Conservation (phyloP, 1,284 basidiomycete species). For the Leccinum angustisporum region DNA sequence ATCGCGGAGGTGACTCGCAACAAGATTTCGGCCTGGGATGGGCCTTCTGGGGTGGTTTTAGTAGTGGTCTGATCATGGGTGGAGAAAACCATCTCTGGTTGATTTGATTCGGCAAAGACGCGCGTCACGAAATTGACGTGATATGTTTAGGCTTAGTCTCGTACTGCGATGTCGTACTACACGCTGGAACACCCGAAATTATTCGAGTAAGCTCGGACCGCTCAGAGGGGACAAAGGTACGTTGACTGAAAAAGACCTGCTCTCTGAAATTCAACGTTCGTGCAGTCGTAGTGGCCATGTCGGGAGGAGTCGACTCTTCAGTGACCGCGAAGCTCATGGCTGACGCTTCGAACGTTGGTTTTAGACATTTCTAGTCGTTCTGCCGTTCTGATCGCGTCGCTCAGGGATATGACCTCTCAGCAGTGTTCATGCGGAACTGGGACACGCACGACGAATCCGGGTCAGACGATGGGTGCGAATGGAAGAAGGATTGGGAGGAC, state of each 20-base stretch:
- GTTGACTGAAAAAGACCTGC: not conserved
- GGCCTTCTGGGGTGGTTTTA: constrained; percentile 43
- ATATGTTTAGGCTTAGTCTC: constrained; percentile 20
- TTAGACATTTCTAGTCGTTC: not conserved
- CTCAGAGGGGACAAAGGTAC: constrained; percentile 32
- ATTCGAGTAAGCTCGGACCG: constrained; percentile 18
- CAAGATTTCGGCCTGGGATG: constrained; percentile 87
- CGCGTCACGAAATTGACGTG: not conserved
- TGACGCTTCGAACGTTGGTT: constrained; percentile 48
- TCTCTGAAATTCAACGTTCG: not conserved
- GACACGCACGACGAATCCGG: constrained; percentile 73
- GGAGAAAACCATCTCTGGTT: constrained; percentile 34
- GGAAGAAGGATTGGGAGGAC: constrained; percentile 95
- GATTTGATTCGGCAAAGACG: constrained; percentile 8
- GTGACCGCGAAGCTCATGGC: constrained; percentile 77
- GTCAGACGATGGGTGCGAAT: constrained; percentile 81
- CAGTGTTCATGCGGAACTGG: constrained; percentile 97
- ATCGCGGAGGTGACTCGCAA: constrained; percentile 94
- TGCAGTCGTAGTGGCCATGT: constrained; percentile 88
- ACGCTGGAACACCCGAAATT: constrained; percentile 9
- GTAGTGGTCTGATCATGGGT: not conserved
- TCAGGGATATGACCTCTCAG: constrained; percentile 79
- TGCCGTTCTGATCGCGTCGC: not conserved
- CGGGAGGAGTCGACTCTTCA: constrained; percentile 94
- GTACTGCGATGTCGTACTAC: constrained; percentile 17